A percentile compares a stretch with the other conserved stretches of the same genome.
Conservation (phyloP, 495 filamentous ascomycete genomes). For the Daldinia concentrica region DNA sequence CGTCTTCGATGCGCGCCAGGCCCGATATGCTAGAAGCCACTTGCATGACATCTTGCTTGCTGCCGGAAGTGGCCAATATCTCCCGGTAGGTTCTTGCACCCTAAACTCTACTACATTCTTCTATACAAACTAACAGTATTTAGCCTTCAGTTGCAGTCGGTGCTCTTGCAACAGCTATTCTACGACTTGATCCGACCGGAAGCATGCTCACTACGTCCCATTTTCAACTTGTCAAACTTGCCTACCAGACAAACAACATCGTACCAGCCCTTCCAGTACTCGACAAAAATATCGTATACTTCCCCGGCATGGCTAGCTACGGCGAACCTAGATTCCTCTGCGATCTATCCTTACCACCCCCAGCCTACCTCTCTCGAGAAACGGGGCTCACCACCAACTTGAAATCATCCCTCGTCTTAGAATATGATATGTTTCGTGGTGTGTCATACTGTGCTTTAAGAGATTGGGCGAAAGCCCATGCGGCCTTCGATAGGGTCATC, state of each 20-base stretch:
- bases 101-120: not conserved
- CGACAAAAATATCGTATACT: conserved; percentile 72
- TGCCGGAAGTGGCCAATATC: conserved; percentile 41
- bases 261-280: conserved; percentile 69
- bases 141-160: conserved; percentile 68
- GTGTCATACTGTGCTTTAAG: conserved; percentile 79
- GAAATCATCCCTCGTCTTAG: conserved; percentile 67
- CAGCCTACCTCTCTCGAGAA: conserved; percentile 63
- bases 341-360: conserved; percentile 48
- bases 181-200: conserved; percentile 76
- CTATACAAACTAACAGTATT: conserved; percentile 5
- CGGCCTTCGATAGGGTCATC: conserved; percentile 75
- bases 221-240: conserved; percentile 67
- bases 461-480: conserved; percentile 75
- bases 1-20: conserved; percentile 57
- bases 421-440: conserved; percentile 81
- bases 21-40: conserved; percentile 51
- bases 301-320: conserved; percentile 59
- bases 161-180: conserved; percentile 69
- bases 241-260: conserved; percentile 62
- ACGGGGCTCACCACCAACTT: conserved; percentile 68
- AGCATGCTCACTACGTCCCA: conserved; percentile 76
- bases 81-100: conserved; percentile 49
- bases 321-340: conserved; percentile 40
- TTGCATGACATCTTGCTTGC: conserved; percentile 47